Conservation (phyloP, 139 green algal species). For the Closterium sp. region DNA sequence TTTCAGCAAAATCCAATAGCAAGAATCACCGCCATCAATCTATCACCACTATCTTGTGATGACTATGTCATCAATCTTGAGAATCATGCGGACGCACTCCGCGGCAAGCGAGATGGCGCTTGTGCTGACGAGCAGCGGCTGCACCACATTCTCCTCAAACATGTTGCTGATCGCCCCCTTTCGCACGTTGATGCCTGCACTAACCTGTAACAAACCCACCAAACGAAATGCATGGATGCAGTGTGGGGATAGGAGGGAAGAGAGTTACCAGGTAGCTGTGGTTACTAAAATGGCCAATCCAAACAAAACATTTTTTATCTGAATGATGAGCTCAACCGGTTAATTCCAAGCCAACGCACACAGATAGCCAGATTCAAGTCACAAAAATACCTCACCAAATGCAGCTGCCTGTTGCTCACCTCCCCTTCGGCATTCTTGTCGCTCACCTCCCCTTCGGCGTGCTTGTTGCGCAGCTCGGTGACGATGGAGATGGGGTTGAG, state of each 20-base stretch:
- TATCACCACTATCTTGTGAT: slow-evolving; percentile 26
- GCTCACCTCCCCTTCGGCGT: slow-evolving; percentile 71
- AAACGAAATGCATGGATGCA: neutral
- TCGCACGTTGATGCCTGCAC: slow-evolving; percentile 77
- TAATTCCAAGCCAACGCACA: too few species aligned
- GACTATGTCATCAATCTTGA: slow-evolving; percentile 98
- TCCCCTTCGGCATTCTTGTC: slow-evolving; percentile 47
- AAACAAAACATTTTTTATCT: too few species aligned
- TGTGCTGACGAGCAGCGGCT: slow-evolving; percentile 90
- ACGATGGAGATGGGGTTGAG: slow-evolving; percentile 96
- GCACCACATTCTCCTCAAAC: slow-evolving; percentile 91
- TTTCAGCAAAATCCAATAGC: neutral
- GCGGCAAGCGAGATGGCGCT: slow-evolving; percentile 86
- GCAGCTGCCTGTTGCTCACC: too few species aligned
- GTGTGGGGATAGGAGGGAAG: too few species aligned
- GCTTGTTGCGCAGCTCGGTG: slow-evolving; percentile 89
- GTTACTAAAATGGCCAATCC: too few species aligned
- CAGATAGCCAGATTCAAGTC: too few species aligned
- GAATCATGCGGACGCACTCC: slow-evolving; percentile 94
- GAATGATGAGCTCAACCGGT: too few species aligned
- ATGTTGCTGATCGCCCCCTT: slow-evolving; percentile 91
- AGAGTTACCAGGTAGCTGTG: too few species aligned
- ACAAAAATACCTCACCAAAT: too few species aligned
- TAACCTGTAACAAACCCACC: neutral
- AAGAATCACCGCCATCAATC: neutral